Conservation (phyloP, 2,329 filamentous ascomycete genomes). For the Fusarium cicatricum region DNA sequence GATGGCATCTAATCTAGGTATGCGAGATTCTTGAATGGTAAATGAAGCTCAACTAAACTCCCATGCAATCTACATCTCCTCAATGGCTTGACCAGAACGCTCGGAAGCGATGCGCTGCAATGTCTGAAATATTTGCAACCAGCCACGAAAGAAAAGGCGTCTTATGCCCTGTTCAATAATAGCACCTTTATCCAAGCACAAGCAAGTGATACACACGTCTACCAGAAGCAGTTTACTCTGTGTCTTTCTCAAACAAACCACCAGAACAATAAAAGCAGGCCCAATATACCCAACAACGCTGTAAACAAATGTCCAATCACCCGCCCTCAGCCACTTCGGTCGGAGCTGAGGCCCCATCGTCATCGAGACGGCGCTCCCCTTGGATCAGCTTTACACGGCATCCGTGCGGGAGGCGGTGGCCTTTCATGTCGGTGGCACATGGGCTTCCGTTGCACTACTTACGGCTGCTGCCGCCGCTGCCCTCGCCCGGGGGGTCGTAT, state of each 20-base stretch:
- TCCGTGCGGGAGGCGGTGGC: slow-evolving; percentile 13
- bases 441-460: slow-evolving; percentile 41
- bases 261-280: not conserved
- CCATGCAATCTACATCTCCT: not conserved
- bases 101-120: slow-evolving; percentile 1
- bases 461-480: slow-evolving; percentile 48
- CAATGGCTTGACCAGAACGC: not conserved
- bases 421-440: slow-evolving; percentile 14
- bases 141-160: slow-evolving; percentile 6
- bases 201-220: not conserved
- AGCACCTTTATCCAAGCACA: slow-evolving; percentile 16
- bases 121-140: slow-evolving; percentile 23
- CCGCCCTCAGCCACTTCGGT: slow-evolving; percentile 3
- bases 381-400: slow-evolving; percentile 9
- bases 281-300: slow-evolving; percentile 20
- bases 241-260: not conserved
- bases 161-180: slow-evolving; percentile 20
- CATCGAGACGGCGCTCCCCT: not conserved
- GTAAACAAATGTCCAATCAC: slow-evolving; percentile 12
- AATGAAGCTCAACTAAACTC: too few species aligned
- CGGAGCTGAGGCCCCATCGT: not conserved
- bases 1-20: too few species aligned
- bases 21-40: too few species aligned
- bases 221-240: too few species aligned
- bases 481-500: slow-evolving; percentile 66